Percentiles rank a stretch among this genome's conserved stretches.
phyloP scores from a whole-genome alignment of 768 basidiomycete species.

The Pholiota microspora region DNA sequence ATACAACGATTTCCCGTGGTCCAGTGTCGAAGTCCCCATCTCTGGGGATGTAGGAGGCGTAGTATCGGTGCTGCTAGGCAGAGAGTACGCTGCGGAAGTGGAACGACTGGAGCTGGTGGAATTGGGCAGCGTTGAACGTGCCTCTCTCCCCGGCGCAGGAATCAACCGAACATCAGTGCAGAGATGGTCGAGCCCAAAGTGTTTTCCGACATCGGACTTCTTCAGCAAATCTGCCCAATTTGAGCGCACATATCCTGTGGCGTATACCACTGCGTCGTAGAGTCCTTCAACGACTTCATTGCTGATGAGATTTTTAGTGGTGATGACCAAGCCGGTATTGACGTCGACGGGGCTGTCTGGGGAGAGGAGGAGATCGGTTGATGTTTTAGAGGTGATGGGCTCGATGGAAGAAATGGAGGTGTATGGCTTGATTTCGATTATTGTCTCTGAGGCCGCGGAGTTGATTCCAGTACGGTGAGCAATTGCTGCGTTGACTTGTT shows the following conservation, averaged over 20 bases:
- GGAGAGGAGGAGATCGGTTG: slow-evolving; percentile 19
- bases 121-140: slow-evolving; percentile 13
- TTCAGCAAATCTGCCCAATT: slow-evolving; percentile 43
- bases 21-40: slow-evolving; percentile 15
- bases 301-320: slow-evolving; percentile 37
- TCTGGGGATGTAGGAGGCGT: slow-evolving; percentile 26
- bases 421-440: slow-evolving; percentile 36
- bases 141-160: slow-evolving; percentile 17
- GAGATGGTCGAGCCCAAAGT: slow-evolving; percentile 30
- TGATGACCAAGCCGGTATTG: slow-evolving; percentile 15
- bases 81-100: slow-evolving; percentile 14
- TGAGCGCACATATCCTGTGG: slow-evolving; percentile 53
- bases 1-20: slow-evolving; percentile 21
- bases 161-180: slow-evolving; percentile 23
- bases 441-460: slow-evolving; percentile 19
- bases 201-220: slow-evolving; percentile 34
- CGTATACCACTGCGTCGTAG: slow-evolving; percentile 51
- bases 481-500: slow-evolving; percentile 44
- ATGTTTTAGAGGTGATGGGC: slow-evolving; percentile 2
- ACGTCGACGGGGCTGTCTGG: slow-evolving; percentile 6
- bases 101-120: slow-evolving; percentile 9
- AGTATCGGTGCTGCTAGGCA: slow-evolving; percentile 19
- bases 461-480: slow-evolving; percentile 27
- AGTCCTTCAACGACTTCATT: slow-evolving; percentile 25
- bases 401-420: slow-evolving; percentile 33